A percentile compares a stretch with the other conserved stretches of the same genome.
phyloP scores from a whole-genome alignment of 2,329 filamentous ascomycete species.

The Sphaerulina populicola region DNA sequence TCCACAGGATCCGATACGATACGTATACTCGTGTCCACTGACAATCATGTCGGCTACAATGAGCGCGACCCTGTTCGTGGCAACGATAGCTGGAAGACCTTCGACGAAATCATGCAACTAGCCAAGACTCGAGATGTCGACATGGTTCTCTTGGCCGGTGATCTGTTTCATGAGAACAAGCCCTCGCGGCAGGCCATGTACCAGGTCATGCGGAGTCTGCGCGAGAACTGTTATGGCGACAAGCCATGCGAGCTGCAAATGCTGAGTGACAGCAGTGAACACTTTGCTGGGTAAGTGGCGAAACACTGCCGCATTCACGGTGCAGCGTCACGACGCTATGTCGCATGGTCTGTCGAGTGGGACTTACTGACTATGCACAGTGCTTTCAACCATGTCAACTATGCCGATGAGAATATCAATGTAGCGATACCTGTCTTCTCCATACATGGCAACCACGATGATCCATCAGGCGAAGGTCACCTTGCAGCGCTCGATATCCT shows the following conservation, averaged over 20 bases:
- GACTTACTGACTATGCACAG: conserved; percentile 25
- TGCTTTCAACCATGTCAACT: conserved; percentile 90
- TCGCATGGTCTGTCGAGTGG: neutral
- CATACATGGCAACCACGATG: conserved; percentile 97
- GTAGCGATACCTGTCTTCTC: conserved; percentile 95
- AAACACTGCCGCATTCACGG: neutral
- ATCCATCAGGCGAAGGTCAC: conserved; percentile 92
- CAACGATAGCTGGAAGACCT: conserved; percentile 92
- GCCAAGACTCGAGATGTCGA: conserved; percentile 86
- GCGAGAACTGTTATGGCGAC: conserved; percentile 88
- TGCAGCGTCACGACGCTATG: neutral
- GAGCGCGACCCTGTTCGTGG: conserved; percentile 91
- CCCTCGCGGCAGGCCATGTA: conserved; percentile 93
- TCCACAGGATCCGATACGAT: conserved; percentile 68
- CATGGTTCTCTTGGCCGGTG: conserved; percentile 91
- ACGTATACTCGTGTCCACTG: conserved; percentile 84
- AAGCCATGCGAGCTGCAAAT: conserved; percentile 94
- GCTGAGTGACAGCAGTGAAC: conserved; percentile 82
- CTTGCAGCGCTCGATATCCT: conserved; percentile 84
- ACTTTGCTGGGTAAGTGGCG: conserved; percentile 50
- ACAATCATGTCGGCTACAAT: conserved; percentile 95
- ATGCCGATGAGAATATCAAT: conserved; percentile 95
- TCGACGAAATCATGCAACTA: conserved; percentile 88
- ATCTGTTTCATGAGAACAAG: conserved; percentile 97
- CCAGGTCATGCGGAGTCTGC: conserved; percentile 89